Percentiles rank a stretch among this genome's conserved stretches.
Conservation (phyloP, 257 asterid species). For the Gynochthodes officinalis region DNA sequence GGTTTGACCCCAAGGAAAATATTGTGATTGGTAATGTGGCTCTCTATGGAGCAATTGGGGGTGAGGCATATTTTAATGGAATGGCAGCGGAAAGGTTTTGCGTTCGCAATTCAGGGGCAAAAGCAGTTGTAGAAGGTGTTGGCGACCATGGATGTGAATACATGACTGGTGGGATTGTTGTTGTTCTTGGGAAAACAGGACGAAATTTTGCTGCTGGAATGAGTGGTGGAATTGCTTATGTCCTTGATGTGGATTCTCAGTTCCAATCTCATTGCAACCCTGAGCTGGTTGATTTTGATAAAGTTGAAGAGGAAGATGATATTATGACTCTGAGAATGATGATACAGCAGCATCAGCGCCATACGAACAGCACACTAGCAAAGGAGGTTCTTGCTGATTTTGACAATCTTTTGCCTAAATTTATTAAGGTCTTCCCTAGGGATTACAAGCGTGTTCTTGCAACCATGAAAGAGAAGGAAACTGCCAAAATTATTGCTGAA, state of each 20-base stretch:
- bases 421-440: conserved; percentile 89
- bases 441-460: conserved; percentile 83
- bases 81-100: conserved; percentile 99
- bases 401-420: conserved; percentile 69
- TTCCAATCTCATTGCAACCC: conserved; percentile 74
- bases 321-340: conserved; percentile 70
- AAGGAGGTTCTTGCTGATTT: conserved; percentile 76
- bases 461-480: conserved; percentile 52
- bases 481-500: conserved; percentile 42
- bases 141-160: conserved; percentile 99
- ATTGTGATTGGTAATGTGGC: conserved; percentile 98
- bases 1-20: conserved; percentile 85
- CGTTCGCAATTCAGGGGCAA: conserved; percentile 95
- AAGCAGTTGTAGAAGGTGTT: conserved; percentile 97
- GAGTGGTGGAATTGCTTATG: conserved; percentile 98
- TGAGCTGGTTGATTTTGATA: conserved; percentile 94
- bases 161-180: conserved; percentile 98
- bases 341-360: conserved; percentile 98
- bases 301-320: conserved; percentile 87
- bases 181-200: conserved; percentile 88
- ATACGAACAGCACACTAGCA: conserved; percentile 83
- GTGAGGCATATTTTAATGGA: conserved; percentile 98
- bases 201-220: conserved; percentile 99
- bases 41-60: conserved; percentile 87
- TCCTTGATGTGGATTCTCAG: conserved; percentile 69